Evolutionary conservation across 345 rosid species (phyloP).

Genomic region (Noccaea bulbosa): DNA sequence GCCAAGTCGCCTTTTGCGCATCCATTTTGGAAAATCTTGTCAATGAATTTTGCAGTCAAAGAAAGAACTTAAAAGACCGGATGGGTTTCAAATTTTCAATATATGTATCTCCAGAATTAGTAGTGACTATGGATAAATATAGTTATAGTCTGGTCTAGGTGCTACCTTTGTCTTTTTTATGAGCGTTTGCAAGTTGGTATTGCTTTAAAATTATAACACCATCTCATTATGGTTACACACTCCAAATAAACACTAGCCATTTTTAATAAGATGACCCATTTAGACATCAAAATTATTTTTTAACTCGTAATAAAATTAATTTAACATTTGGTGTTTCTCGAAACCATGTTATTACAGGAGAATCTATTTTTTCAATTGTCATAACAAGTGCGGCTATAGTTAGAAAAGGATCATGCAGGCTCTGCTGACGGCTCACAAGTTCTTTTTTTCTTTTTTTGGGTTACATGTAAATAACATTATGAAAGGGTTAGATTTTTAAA

Average conservation of each 20-base stretch:
- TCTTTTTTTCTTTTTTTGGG: too few species aligned
- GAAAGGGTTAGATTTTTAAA: not conserved
- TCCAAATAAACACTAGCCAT: slow-evolving; percentile 18
- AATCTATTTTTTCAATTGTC: slow-evolving; percentile 1
- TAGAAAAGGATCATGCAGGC: not conserved
- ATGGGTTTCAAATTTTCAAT: not conserved
- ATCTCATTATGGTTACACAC: not conserved
- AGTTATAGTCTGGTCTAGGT: slow-evolving; percentile 3
- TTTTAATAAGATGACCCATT: slow-evolving; percentile 5
- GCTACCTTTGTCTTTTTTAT: not conserved
- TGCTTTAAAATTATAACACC: slow-evolving; percentile 27
- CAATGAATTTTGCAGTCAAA: slow-evolving; percentile 14
- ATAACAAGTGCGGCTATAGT: not conserved
- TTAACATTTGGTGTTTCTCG: not conserved
- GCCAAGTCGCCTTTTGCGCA: slow-evolving; percentile 26
- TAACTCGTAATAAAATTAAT: not conserved
- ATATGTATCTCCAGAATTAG: slow-evolving; percentile 9
- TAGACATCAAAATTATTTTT: not conserved
- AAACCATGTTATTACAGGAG: not conserved
- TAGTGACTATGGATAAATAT: slow-evolving; percentile 18
- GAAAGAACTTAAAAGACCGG: not conserved
- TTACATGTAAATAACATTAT: not conserved
- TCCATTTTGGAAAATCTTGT: slow-evolving; percentile 16
- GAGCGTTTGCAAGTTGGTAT: slow-evolving; percentile 14
- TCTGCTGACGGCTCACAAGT: not conserved